Conservation (phyloP, 192 early-diverging fungal genomes). For the Rhizophagus clarus region DNA sequence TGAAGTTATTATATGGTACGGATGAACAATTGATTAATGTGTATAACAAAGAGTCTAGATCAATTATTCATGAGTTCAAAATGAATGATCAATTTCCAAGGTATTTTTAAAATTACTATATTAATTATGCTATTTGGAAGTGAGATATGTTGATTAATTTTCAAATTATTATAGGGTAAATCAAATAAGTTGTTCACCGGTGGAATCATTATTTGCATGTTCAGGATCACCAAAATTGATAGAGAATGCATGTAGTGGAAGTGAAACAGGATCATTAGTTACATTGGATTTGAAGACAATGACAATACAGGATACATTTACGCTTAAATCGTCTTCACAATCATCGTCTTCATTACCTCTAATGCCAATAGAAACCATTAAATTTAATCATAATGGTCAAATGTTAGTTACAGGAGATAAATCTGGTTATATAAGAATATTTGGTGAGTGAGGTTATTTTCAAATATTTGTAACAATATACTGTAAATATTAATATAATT, state of each 20-base stretch:
- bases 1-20: slow-evolving; percentile 55
- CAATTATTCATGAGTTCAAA: slow-evolving; percentile 59
- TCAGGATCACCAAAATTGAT: slow-evolving; percentile 37
- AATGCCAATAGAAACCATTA: slow-evolving; percentile 52
- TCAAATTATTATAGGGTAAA: slow-evolving; percentile 41
- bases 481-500: not conserved
- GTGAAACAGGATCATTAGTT: slow-evolving; percentile 44
- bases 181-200: slow-evolving; percentile 54
- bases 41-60: slow-evolving; percentile 57
- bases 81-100: slow-evolving; percentile 50
- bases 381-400: slow-evolving; percentile 67
- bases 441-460: slow-evolving; percentile 40
- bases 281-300: slow-evolving; percentile 61
- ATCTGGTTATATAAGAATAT: slow-evolving; percentile 52
- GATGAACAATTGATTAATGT: slow-evolving; percentile 50
- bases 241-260: slow-evolving; percentile 10
- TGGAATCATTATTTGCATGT: slow-evolving; percentile 56
- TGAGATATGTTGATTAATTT: not conserved
- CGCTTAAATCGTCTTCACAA: slow-evolving; percentile 33
- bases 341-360: slow-evolving; percentile 21
- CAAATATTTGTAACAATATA: too few species aligned
- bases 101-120: slow-evolving; percentile 24
- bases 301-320: slow-evolving; percentile 43
- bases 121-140: not conserved
- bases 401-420: slow-evolving; percentile 58